These are phyloP conservation scores for Trametes cinnabarina DNA, from an alignment of 768 basidiomycete species.

Conservation along the genomic window DNA sequence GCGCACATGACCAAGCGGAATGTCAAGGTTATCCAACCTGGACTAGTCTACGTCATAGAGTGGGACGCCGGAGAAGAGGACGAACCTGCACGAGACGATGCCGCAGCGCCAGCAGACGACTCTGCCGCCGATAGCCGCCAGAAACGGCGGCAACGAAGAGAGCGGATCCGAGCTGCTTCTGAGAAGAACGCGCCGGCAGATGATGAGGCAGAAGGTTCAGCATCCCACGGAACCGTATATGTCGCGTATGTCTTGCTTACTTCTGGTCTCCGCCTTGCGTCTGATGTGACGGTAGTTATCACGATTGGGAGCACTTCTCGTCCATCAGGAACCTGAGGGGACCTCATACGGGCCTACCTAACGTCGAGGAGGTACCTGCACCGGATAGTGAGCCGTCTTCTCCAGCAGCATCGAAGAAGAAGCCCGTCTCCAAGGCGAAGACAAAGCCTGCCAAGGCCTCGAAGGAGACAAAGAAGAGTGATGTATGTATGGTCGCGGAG, in stretches of 20 bases:
- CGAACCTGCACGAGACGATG: constrained; percentile 18
- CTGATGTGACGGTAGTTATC: constrained; percentile 52
- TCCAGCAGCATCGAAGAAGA: constrained; percentile 36
- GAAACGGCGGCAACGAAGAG: constrained; percentile 42
- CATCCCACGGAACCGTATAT: constrained; percentile 53
- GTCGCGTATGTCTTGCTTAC: constrained; percentile 67
- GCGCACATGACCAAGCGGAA: constrained; percentile 74
- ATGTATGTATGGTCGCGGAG: constrained; percentile 3
- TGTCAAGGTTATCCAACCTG: constrained; percentile 92
- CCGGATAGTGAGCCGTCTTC: constrained; percentile 32
- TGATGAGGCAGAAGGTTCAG: constrained; percentile 27
- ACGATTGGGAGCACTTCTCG: constrained; percentile 95
- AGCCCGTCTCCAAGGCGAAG: constrained; percentile 27
- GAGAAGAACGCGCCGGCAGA: constrained; percentile 21
- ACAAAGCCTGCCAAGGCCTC: constrained; percentile 14
- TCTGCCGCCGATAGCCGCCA: constrained; percentile 40
- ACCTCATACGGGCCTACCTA: constrained; percentile 75
- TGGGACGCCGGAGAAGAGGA: constrained; percentile 62
- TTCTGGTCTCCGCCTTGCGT: constrained; percentile 2
- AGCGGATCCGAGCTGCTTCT: constrained; percentile 34
- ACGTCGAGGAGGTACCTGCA: constrained; percentile 50
- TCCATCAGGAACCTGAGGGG: constrained; percentile 87
- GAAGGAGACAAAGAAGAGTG: constrained; percentile 14
- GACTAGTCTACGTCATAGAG: constrained; percentile 86
- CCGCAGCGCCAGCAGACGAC: constrained; percentile 28